Conservation (phyloP, 805 yeast species). For the Metschnikowia continentalis region DNA sequence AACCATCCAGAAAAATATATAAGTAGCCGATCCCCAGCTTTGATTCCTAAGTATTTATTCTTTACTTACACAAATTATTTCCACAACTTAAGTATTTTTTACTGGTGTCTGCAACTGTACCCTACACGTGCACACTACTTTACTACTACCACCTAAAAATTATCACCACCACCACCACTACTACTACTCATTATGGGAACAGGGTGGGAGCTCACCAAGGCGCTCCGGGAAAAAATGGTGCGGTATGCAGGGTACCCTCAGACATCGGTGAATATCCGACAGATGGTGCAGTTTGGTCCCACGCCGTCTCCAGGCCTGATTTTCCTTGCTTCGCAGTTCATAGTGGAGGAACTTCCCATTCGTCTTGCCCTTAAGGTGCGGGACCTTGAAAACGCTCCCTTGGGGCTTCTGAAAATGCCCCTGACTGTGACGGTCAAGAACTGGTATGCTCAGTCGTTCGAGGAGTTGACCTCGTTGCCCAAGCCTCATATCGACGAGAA, state of each 20-base stretch:
- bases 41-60: too few species aligned
- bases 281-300: slow-evolving; percentile 89
- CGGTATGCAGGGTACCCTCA: slow-evolving; percentile 72
- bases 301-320: slow-evolving; percentile 73
- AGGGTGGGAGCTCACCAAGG: slow-evolving; percentile 47
- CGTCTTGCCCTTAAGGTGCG: slow-evolving; percentile 81
- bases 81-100: too few species aligned
- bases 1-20: too few species aligned
- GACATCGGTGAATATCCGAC: slow-evolving; percentile 77
- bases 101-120: too few species aligned
- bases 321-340: slow-evolving; percentile 79
- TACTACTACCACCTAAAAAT: too few species aligned
- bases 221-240: slow-evolving; percentile 52
- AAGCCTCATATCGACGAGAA: slow-evolving; percentile 50
- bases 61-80: too few species aligned
- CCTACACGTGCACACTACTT: too few species aligned
- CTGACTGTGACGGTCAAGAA: slow-evolving; percentile 71
- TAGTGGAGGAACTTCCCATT: slow-evolving; percentile 82
- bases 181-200: slow-evolving; percentile 29
- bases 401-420: slow-evolving; percentile 68
- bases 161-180: too few species aligned
- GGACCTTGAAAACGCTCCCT: slow-evolving; percentile 77
- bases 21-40: too few species aligned
- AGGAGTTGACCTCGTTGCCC: slow-evolving; percentile 66
- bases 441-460: slow-evolving; percentile 91